Conservation (phyloP, 75 land plant genomes). For the Sequoiadendron giganteum region DNA sequence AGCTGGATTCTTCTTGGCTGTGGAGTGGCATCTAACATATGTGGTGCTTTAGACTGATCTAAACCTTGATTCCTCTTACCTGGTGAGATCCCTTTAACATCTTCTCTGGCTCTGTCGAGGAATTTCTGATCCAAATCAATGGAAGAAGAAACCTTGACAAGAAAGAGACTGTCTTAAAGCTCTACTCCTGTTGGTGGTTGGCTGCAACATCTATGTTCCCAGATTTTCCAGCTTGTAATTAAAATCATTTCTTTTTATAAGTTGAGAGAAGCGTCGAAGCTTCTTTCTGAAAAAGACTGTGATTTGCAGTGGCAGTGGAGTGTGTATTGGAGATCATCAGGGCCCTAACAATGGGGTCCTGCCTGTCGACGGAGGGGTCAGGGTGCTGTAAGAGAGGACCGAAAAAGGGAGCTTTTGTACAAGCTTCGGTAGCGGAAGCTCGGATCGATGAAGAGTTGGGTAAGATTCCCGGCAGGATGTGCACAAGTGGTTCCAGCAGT, state of each 20-base stretch:
- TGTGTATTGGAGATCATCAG: slow-evolving; percentile 58
- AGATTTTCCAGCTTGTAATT: not conserved
- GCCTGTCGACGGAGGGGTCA: slow-evolving; percentile 64
- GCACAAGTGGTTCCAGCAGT: slow-evolving; percentile 53
- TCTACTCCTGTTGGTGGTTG: not conserved
- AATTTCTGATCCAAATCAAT: not conserved
- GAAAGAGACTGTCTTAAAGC: not conserved
- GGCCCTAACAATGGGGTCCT: slow-evolving; percentile 87
- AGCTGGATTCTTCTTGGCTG: not conserved
- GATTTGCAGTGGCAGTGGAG: slow-evolving; percentile 30
- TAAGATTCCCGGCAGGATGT: slow-evolving; percentile 59
- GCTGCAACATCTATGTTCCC: not conserved
- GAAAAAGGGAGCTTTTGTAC: slow-evolving; percentile 26
- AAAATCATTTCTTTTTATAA: not conserved
- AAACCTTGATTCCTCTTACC: not conserved
- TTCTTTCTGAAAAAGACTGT: not conserved
- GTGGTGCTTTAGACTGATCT: not conserved
- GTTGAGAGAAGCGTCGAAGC: not conserved
- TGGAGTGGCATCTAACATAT: not conserved
- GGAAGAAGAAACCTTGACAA: not conserved
- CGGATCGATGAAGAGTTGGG: slow-evolving; percentile 49
- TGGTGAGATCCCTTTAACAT: not conserved
- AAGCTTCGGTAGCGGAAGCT: slow-evolving; percentile 43
- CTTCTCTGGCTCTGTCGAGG: not conserved
- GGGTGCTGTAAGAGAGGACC: slow-evolving; percentile 10